These are phyloP conservation scores for Cutaneotrichosporon cavernicola DNA, from an alignment of 1,284 basidiomycete genomes.

Conservation along the genomic window DNA sequence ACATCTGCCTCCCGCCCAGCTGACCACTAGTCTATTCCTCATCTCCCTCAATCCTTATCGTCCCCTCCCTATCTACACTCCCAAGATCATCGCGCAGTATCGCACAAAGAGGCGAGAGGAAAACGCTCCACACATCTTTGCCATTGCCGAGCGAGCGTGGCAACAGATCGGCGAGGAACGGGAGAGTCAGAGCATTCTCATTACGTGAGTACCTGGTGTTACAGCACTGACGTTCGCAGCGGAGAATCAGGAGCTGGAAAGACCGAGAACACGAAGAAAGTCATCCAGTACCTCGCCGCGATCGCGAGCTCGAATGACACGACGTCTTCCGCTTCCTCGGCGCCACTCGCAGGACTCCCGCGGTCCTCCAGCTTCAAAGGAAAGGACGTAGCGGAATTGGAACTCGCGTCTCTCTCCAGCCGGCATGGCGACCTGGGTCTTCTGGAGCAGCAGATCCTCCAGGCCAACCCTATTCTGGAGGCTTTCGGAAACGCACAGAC, in stretches of 20 bases:
- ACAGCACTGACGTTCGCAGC: constrained; percentile 54
- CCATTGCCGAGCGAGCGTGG: constrained; percentile 96
- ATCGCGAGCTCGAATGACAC: constrained; percentile 75
- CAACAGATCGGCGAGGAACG: constrained; percentile 96
- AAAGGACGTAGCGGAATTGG: constrained; percentile 41
- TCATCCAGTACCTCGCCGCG: constrained; percentile 98
- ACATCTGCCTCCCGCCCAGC: neutral
- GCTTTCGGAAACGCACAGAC: constrained; percentile 99
- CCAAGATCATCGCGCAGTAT: constrained; percentile 88
- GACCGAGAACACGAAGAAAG: constrained; percentile 99
- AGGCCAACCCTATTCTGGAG: constrained; percentile 97
- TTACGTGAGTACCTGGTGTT: constrained; percentile 68
- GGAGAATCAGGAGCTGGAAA: constrained; percentile 99
- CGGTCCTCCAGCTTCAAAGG: constrained; percentile 52
- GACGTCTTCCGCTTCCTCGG: constrained; percentile 54
- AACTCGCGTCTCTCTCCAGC: constrained; percentile 55
- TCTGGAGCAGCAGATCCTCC: constrained; percentile 92
- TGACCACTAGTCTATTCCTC: constrained; percentile 62
- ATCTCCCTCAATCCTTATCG: constrained; percentile 99
- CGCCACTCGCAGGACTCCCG: constrained; percentile 44
- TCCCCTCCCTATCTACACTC: constrained; percentile 86
- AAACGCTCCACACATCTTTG: constrained; percentile 94
- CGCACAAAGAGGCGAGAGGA: constrained; percentile 88
- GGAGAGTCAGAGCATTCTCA: constrained; percentile 96
- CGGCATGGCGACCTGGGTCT: constrained; percentile 69